Base-by-base conservation (phyloP, 163 green algal genomes). In the Prototheca wickerhamii region DNA sequence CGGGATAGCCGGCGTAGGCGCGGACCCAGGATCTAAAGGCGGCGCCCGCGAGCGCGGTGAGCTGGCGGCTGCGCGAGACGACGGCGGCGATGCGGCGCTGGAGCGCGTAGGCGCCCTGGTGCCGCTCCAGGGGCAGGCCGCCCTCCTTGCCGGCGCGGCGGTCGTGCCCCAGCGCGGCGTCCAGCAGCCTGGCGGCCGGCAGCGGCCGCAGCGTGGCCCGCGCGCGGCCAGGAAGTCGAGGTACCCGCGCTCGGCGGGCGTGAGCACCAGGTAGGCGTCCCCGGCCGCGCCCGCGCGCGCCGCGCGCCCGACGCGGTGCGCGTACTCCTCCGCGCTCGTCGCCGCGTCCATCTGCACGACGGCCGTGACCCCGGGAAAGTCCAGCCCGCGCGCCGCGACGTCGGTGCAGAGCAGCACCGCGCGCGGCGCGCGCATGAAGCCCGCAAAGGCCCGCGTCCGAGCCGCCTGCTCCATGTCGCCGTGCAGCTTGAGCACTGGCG, bases 221-320 rank as follows among this genome's bases (percentile, higher is more conserved):
- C 65, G 53, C n/a, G 60, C 43, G 37, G 65, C 46, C 35, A 95
- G 72, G 50, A 87, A 83, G 29, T 82, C 71, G 25, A 91, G 63
- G 64, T 92, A 96, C 5, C 49, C 65, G 6, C 34, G 33, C 76
- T 96, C 89, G 3, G 61, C 67, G 25, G 84, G 83, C 64, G 81
- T 55, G 54, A 96, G 77, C 53, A 87, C 78, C 44, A 92, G 76
- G 23, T 95, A n/a, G 2, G 92, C 91, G 40, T 73, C 67, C 8
- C 92, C 92, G 3, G 51, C 28, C 23, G 81, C 68, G 4, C 92
- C 92, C 86, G 95, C 92, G 60, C 92, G 84, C 0, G 90, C 92
- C 21, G 93, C 94, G 29, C 92, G 85, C 1, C 92, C 92, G 34
- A 93, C 91, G 21, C 92, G 72, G 72, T 98, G 93, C 31, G 96